These are phyloP conservation scores for Clarkia xantiana DNA, from an alignment of 345 rosid genomes.

Conservation along the genomic window DNA sequence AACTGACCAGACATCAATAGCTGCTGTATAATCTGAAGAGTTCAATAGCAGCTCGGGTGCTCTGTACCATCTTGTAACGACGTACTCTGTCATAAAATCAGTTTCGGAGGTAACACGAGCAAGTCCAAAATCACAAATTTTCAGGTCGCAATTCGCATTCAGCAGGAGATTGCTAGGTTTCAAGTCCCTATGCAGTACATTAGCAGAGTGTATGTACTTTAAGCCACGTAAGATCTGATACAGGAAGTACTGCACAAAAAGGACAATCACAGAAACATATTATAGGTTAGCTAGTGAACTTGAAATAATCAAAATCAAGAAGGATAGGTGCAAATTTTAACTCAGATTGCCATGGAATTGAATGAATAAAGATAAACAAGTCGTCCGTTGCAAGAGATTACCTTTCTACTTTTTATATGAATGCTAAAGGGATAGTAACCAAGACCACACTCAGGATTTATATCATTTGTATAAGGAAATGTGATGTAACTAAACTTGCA, in stretches of 20 bases:
- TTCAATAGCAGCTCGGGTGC: conserved; percentile 81
- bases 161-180: conserved; percentile 85
- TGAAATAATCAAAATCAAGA: too few species aligned
- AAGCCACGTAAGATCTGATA: conserved; percentile 92
- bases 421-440: too few species aligned
- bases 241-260: conserved; percentile 66
- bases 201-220: conserved; percentile 86
- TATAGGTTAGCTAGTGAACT: too few species aligned
- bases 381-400: too few species aligned
- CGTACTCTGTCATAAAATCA: conserved; percentile 81
- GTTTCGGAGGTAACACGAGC: conserved; percentile 81
- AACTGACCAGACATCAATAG: conserved; percentile 98
- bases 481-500: too few species aligned
- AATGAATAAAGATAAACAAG: too few species aligned
- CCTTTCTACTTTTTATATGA: too few species aligned
- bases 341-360: too few species aligned
- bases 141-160: conserved; percentile 55
- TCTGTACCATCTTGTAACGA: conserved; percentile 97
- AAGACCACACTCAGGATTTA: too few species aligned
- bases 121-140: conserved; percentile 90
- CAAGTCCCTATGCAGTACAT: conserved; percentile 88
- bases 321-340: too few species aligned
- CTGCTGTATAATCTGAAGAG: conserved; percentile 67
- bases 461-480: too few species aligned
- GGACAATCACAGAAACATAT: too few species aligned